A percentile compares a stretch with the other conserved stretches of the same genome.
Evolutionary conservation across 495 filamentous ascomycete genomes (phyloP).

Genomic region (Hypoxylon crocopeplum): DNA sequence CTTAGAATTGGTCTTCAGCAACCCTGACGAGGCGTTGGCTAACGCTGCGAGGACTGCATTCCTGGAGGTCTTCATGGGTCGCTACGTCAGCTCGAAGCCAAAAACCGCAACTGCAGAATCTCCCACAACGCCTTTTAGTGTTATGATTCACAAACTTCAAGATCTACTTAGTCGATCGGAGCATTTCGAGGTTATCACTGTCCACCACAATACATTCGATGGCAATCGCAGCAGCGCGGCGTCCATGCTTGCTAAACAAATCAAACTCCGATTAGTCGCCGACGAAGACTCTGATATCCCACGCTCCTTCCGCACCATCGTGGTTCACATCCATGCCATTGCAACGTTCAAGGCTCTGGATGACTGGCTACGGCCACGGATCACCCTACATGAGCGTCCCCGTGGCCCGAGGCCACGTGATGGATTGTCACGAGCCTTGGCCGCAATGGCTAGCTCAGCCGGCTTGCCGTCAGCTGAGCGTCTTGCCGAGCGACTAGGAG

Average conservation of each 20-base stretch:
- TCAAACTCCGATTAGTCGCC: constrained; percentile 86
- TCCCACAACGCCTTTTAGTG: constrained; percentile 83
- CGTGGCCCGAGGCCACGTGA: constrained; percentile 71
- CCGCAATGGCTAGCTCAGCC: constrained; percentile 82
- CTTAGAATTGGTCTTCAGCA: constrained; percentile 81
- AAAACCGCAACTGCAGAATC: constrained; percentile 68
- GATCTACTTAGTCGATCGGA: constrained; percentile 95
- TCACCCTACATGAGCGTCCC: constrained; percentile 83
- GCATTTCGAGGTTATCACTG: constrained; percentile 96
- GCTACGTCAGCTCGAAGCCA: constrained; percentile 65
- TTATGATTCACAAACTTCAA: constrained; percentile 92
- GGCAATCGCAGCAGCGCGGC: constrained; percentile 90
- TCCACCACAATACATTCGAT: constrained; percentile 91
- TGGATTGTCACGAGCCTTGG: constrained; percentile 67
- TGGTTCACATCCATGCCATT: constrained; percentile 98
- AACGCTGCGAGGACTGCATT: constrained; percentile 79
- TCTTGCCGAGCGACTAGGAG: constrained; percentile 49
- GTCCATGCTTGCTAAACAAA: constrained; percentile 95
- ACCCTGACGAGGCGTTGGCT: constrained; percentile 61
- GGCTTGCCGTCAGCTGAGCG: constrained; percentile 58
- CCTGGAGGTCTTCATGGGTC: constrained; percentile 91
- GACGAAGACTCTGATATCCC: constrained; percentile 92
- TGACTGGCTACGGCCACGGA: constrained; percentile 92
- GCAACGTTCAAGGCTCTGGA: constrained; percentile 97
- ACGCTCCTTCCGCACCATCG: constrained; percentile 83